Conservation (phyloP, 192 early-diverging fungal species). For the Umbelopsis sp. region DNA sequence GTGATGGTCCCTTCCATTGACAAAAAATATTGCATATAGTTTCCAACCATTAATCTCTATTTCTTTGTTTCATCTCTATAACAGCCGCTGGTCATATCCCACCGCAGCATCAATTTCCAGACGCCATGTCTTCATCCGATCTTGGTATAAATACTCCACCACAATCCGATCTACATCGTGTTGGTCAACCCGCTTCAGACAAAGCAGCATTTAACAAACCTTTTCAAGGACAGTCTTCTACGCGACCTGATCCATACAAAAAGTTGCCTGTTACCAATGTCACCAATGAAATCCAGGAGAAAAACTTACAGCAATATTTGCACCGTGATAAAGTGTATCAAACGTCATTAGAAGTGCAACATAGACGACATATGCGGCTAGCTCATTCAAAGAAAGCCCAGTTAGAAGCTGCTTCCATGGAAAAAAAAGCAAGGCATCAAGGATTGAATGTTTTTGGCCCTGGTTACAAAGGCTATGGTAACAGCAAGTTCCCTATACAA, state of each 20-base stretch:
- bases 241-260: conserved; percentile 15
- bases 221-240: not conserved
- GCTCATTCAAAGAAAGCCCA: conserved; percentile 45
- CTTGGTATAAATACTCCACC: not conserved
- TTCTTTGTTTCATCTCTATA: not conserved
- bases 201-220: not conserved
- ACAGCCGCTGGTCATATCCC: not conserved
- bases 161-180: not conserved
- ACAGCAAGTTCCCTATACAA: conserved; percentile 49
- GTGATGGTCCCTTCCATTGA: not conserved
- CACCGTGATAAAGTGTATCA: conserved; percentile 48
- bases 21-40: not conserved
- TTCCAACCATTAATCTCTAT: not conserved
- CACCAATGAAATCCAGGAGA: conserved; percentile 14
- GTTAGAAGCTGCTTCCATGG: conserved; percentile 38
- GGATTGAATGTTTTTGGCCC: conserved; percentile 45
- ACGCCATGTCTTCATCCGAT: not conserved
- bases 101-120: not conserved
- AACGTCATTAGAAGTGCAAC: conserved; percentile 50
- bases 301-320: conserved; percentile 42
- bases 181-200: not conserved
- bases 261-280: conserved; percentile 9
- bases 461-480: conserved; percentile 64
- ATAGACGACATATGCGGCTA: conserved; percentile 45
- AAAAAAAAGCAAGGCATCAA: conserved; percentile 35